Evolutionary conservation across 1,284 basidiomycete genomes (phyloP).

Genomic region (Lignosus rhinocerotis): DNA sequence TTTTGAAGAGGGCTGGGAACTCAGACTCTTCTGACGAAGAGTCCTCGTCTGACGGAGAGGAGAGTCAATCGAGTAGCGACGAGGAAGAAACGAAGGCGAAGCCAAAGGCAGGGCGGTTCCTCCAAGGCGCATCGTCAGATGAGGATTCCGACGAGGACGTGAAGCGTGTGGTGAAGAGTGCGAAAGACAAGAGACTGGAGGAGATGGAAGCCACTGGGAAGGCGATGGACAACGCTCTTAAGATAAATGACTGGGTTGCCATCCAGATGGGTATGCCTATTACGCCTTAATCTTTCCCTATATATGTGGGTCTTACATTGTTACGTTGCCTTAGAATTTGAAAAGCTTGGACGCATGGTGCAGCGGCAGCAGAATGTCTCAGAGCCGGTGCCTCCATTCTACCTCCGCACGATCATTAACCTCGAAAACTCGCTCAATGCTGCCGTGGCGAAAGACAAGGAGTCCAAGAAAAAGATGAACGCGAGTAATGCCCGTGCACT

Average conservation of each 20-base stretch:
- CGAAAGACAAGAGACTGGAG: conserved; percentile 83
- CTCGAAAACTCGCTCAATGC: conserved; percentile 80
- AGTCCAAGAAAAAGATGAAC: conserved; percentile 96
- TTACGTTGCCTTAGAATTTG: conserved; percentile 75
- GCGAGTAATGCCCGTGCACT: conserved; percentile 92
- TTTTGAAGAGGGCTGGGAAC: conserved; percentile 59
- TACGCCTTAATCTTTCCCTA: neutral
- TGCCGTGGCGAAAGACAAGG: conserved; percentile 84
- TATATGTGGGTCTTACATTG: neutral
- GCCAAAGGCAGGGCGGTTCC: conserved; percentile 43
- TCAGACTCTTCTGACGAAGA: conserved; percentile 42
- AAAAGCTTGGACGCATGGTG: conserved; percentile 91
- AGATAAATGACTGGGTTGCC: conserved; percentile 96
- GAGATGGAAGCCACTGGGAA: conserved; percentile 91
- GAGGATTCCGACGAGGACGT: conserved; percentile 74
- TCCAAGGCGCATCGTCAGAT: conserved; percentile 57
- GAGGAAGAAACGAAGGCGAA: conserved; percentile 38
- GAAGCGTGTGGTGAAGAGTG: conserved; percentile 77
- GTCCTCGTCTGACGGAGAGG: conserved; percentile 41
- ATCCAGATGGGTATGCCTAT: conserved; percentile 76
- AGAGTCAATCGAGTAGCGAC: conserved; percentile 36
- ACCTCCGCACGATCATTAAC: conserved; percentile 74
- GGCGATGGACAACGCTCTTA: conserved; percentile 91
- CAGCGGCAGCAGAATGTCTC: conserved; percentile 86
- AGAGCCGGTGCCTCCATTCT: conserved; percentile 88